Base-by-base conservation (phyloP, 139 green algal genomes). In the Chlorella sp. region DNA sequence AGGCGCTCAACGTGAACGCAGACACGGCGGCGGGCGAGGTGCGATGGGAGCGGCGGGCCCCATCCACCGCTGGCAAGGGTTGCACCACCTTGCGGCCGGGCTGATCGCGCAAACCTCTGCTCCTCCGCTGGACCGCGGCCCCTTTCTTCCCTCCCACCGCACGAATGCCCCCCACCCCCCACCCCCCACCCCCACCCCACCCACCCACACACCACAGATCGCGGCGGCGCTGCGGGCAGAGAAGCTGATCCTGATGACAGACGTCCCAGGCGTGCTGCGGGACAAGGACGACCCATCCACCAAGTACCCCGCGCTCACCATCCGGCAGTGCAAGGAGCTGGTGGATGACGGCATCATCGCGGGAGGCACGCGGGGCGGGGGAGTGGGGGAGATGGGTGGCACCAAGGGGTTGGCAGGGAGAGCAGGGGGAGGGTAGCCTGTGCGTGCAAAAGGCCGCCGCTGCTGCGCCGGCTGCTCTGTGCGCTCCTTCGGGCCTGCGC, bases 191-290 rank as follows among this genome's bases (percentile, higher is more conserved):
- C 35, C 3, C 9, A 15, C 33, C 8, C 14, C 35, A 8, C 59
- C 17, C 35, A 0, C 41, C 58, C n/a, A 27, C 43, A 15, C 43
- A 45, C 33, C 5, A 38, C 83, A 95, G 90, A 94, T 97, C 77
- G 95, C 95, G 1, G 95, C 94, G 11, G 86, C 92, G 1, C 82
- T 99, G 55, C 77, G 89, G 45, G 96, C 96, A 0, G 96, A 99
- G 88, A 99, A 99, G 90, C 92, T 99, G 5, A 97, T 99, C 71
- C 88, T 99, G 48, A 99, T 99, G 96, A 99, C 96, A 25, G 94
- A 98, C 78, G 94, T 98, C 68, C 88, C 93, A 3, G 94, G 95
- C 8, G 92, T 98, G 74, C 78, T 98, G 83, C 77, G 77, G 7
- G 89, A 98, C 84, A 97, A 97, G 84, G 87, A 98, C 73, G 94